Evolutionary conservation across 495 filamentous ascomycete species (phyloP).

Genomic region (Ascodesmis nigricans): DNA sequence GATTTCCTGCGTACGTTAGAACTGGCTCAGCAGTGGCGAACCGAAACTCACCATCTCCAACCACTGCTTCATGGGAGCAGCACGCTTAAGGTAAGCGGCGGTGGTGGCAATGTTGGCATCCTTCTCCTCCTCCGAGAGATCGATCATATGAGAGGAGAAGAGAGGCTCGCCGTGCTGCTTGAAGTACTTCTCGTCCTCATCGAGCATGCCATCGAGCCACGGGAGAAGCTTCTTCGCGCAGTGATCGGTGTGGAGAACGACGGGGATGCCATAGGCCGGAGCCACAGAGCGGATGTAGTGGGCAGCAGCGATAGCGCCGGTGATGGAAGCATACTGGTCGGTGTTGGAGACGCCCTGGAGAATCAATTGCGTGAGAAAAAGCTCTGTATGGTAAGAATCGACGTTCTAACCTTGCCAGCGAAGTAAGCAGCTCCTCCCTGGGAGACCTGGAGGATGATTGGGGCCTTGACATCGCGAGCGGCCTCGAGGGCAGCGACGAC

Average conservation of each 20-base stretch:
- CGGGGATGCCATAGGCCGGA: conserved; percentile 70
- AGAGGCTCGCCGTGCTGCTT: conserved; percentile 79
- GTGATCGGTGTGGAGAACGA: conserved; percentile 80
- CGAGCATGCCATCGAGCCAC: conserved; percentile 92
- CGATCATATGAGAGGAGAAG: conserved; percentile 95
- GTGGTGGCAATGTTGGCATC: conserved; percentile 82
- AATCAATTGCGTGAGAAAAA: neutral
- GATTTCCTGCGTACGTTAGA: conserved; percentile 37
- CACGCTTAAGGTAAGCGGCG: conserved; percentile 71
- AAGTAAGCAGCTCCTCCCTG: conserved; percentile 92
- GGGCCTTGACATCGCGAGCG: conserved; percentile 66
- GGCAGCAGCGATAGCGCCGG: conserved; percentile 67
- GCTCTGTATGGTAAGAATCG: neutral
- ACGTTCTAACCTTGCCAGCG: conserved; percentile 47
- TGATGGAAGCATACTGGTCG: conserved; percentile 70
- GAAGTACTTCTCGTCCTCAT: conserved; percentile 79
- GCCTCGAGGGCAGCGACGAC: conserved; percentile 36
- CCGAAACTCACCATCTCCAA: conserved; percentile 66
- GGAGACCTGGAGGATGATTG: conserved; percentile 76
- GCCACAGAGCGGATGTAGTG: conserved; percentile 85
- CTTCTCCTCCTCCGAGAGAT: conserved; percentile 71
- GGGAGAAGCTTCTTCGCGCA: conserved; percentile 86
- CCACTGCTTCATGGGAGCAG: conserved; percentile 91
- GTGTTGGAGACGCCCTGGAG: conserved; percentile 52
- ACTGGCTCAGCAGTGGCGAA: neutral